phyloP scores from a whole-genome alignment of 208 protist species.

The Wallacemonas rigidus region DNA sequence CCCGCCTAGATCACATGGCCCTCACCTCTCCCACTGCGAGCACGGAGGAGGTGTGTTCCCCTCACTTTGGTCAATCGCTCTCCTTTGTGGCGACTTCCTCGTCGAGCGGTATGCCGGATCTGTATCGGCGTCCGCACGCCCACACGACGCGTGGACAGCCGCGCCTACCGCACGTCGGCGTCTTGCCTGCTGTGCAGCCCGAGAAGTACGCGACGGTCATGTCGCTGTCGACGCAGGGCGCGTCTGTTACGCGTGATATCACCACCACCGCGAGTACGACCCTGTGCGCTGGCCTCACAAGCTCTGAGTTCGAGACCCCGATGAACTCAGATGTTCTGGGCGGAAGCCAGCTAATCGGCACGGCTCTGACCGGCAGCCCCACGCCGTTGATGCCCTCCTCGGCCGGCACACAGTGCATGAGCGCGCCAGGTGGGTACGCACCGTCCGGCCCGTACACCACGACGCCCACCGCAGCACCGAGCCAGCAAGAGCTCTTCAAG shows the following conservation, averaged over 20 bases:
- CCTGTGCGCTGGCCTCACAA: conserved; percentile 17
- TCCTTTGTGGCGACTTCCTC: background rate
- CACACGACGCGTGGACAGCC: background rate
- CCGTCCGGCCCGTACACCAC: background rate
- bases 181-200: background rate
- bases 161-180: background rate
- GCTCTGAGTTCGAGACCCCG: conserved; percentile 28
- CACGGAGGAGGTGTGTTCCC: background rate
- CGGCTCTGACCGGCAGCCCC: background rate
- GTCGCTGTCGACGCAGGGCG: background rate
- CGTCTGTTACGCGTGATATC: background rate
- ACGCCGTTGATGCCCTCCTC: background rate
- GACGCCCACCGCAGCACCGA: background rate
- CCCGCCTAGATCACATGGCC: background rate
- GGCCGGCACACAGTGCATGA: too few species aligned
- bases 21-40: conserved; percentile 6
- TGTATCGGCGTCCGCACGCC: too few species aligned
- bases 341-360: background rate
- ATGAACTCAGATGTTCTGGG: conserved; percentile 14
- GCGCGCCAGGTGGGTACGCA: background rate
- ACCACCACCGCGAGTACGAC: conserved; percentile 17
- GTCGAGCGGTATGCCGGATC: too few species aligned
- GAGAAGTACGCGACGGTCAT: conserved; percentile 1
- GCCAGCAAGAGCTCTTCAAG: conserved; percentile 19
- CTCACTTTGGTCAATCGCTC: conserved; percentile 6